Base-by-base conservation (phyloP, 768 basidiomycete species). In the Lyophyllum semitale region DNA sequence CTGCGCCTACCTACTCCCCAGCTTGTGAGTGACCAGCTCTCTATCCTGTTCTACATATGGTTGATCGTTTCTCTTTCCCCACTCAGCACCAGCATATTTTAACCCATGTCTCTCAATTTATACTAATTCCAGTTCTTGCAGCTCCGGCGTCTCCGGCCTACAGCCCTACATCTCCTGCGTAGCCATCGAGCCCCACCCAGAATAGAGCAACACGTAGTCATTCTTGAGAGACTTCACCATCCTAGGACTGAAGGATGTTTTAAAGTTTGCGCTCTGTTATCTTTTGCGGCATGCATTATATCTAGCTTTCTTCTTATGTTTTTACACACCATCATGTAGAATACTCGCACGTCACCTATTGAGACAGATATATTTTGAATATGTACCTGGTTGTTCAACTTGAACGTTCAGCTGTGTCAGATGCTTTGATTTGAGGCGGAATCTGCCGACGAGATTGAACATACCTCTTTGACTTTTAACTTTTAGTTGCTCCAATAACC, bases 101-200 rank as follows among this genome's bases (percentile, higher is more conserved):
- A 1, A 49, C 0, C 29, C 43, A 46, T 51, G 11, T n/a, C n/a
- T 52, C 18, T 46, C 30, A 47, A 20, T n/a, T 66, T 12, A 63
- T 53, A 51, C 58, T 66, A 56, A 54, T 54, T 8, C 44, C 32
- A 41, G 42, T 29, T 55, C 55, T n/a, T 59, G 3, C 62, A 91
- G 87, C 91, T 35, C 91, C 91, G 22, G 88, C 89, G 8, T 93
- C 91, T 30, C 91, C 91, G 26, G 89, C 88, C 17, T 93, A 93
- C 71, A 91, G 89, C 59, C 91, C 91, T 41, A 89, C 89, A 2
- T 93, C 90, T 17, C 91, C 90, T n/a, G 77, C 80, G 43, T 91
- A 88, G 88, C 89, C 89, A 8, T 84, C 88, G 33, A 91, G 88
- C 59, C 90, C 89, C n/a, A 78, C 86, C 27, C 84, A 87, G 54